These are phyloP conservation scores for Anisodus tanguticus DNA, from an alignment of 257 asterid species.

Conservation along the genomic window DNA sequence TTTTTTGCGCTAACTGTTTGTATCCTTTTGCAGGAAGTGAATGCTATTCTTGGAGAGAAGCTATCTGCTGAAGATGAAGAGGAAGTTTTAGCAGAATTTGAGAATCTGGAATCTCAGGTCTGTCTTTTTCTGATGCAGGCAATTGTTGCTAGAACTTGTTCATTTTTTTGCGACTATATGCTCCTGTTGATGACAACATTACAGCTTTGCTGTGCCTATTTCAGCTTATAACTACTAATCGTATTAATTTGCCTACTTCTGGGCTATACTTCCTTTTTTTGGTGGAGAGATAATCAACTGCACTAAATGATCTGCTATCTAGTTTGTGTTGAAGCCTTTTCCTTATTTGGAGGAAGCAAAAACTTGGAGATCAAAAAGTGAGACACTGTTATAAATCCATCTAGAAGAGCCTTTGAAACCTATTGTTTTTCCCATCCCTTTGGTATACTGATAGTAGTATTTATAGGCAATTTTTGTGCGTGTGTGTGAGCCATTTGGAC, in stretches of 20 bases:
- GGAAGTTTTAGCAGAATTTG: conserved; percentile 87
- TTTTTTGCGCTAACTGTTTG: background rate
- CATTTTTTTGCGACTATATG: background rate
- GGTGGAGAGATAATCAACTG: background rate
- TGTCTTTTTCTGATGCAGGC: conserved; percentile 22
- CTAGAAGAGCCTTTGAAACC: background rate
- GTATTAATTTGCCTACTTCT: background rate
- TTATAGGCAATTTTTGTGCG: too few species aligned
- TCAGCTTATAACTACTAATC: background rate
- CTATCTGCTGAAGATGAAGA: conserved; percentile 97
- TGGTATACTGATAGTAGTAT: background rate
- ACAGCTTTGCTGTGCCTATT: background rate
- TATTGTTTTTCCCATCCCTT: background rate
- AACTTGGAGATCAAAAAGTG: background rate
- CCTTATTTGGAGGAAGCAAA: background rate
- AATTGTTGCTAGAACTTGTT: background rate
- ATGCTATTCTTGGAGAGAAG: conserved; percentile 87
- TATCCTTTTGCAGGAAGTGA: conserved; percentile 64
- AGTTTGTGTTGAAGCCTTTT: background rate
- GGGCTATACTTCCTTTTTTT: background rate
- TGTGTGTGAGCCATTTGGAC: too few species aligned
- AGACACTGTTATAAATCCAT: background rate
- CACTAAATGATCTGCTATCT: background rate
- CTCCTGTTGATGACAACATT: background rate
- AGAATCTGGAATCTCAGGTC: conserved; percentile 87